Conservation (phyloP, 1,284 basidiomycete species). For the Vanrija sp. region DNA sequence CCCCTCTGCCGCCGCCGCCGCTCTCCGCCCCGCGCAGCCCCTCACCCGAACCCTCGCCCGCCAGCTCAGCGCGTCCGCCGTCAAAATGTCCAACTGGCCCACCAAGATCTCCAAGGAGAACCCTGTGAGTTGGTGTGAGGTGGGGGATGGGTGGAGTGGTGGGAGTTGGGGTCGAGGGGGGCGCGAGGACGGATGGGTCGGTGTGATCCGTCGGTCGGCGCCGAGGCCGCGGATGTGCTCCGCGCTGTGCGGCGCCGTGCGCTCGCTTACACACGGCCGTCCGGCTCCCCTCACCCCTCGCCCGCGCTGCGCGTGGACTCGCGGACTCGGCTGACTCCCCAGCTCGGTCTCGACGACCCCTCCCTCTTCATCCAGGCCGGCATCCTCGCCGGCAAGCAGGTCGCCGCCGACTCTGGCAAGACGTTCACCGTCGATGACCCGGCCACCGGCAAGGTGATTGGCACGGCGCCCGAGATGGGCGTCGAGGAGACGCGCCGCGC, state of each 20-base stretch:
- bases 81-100: slow-evolving; percentile 38
- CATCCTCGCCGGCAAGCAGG: slow-evolving; percentile 76
- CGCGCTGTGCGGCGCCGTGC: no score
- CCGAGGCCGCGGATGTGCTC: no score
- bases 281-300: not conserved
- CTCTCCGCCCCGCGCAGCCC: no score
- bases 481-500: slow-evolving; percentile 73
- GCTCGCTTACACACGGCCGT: not conserved
- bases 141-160: no score
- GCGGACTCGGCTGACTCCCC: not conserved
- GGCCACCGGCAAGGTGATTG: slow-evolving; percentile 71
- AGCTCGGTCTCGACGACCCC: slow-evolving; percentile 62
- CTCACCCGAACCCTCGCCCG: no score
- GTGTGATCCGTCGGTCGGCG: no score
- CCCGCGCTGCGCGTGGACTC: not conserved
- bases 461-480: slow-evolving; percentile 80
- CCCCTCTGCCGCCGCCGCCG: no score
- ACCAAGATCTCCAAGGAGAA: slow-evolving; percentile 38
- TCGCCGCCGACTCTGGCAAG: slow-evolving; percentile 66
- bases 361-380: slow-evolving; percentile 69
- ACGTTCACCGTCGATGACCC: slow-evolving; percentile 80
- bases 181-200: no score
- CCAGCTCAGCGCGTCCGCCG: no score
- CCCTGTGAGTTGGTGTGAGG: slow-evolving; percentile 19
- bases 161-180: no score